Evolutionary conservation across 768 basidiomycete genomes (phyloP).

Genomic region (Hemileccinum rubropunctum): DNA sequence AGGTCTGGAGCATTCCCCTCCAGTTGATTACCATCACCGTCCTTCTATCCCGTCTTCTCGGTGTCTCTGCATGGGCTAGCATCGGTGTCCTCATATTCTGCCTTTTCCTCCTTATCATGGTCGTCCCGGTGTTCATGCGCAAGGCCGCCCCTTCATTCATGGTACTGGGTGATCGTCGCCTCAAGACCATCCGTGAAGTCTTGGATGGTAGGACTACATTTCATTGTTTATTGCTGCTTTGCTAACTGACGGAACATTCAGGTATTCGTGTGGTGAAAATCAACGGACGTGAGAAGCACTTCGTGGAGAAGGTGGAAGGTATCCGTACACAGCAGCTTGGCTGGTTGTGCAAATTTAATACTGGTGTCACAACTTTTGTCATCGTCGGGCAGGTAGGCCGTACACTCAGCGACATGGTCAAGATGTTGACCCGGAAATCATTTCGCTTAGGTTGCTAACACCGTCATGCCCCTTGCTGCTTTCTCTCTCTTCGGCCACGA

Average conservation of each 20-base stretch:
- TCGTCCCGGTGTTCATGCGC: conserved; percentile 32
- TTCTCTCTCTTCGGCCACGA: conserved; percentile 30
- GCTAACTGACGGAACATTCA: not conserved
- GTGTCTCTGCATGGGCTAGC: conserved; percentile 29
- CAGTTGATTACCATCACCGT: conserved; percentile 22
- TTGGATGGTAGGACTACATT: conserved; percentile 19
- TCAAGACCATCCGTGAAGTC: conserved; percentile 28
- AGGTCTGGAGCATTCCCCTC: conserved; percentile 27
- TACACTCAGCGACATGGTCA: not conserved
- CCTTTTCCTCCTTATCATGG: conserved; percentile 27
- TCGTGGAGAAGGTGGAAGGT: conserved; percentile 19
- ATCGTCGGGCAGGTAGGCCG: conserved; percentile 22
- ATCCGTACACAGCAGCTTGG: conserved; percentile 24
- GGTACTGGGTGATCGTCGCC: conserved; percentile 26
- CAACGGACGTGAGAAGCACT: conserved; percentile 27
- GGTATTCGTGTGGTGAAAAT: conserved; percentile 28
- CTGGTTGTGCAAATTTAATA: conserved; percentile 26
- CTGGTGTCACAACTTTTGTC: conserved; percentile 23
- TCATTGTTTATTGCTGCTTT: not conserved
- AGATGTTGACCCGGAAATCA: conserved; percentile 5
- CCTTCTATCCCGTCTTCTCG: conserved; percentile 25
- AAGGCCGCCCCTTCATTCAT: conserved; percentile 29
- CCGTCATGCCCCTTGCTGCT: conserved; percentile 31
- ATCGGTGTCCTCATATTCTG: conserved; percentile 24
- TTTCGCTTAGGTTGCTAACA: conserved; percentile 21